Evolutionary conservation across 1,139 yeast genomes (phyloP).

Genomic region (Yamadazyma sp.): DNA sequence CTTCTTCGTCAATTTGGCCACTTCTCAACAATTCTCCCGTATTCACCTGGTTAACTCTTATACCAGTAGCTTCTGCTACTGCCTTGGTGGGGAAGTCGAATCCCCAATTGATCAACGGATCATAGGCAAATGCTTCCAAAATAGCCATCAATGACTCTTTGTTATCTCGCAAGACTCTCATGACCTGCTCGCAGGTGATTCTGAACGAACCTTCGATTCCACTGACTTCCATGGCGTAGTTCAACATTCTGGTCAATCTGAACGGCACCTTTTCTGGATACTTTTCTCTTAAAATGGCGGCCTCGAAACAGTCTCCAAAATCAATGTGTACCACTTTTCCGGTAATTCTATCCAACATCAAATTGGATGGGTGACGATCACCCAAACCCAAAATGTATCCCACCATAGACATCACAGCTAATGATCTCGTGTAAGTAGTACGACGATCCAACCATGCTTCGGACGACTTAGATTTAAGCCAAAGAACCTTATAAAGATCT

Average conservation of each 20-base stretch:
- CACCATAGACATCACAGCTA: slow-evolving; percentile 98
- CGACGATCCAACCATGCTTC: slow-evolving; percentile 98
- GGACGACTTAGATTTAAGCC: slow-evolving; percentile 94
- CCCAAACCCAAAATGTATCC: slow-evolving; percentile 96
- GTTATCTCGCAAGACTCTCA: slow-evolving; percentile 90
- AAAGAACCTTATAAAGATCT: slow-evolving; percentile 89
- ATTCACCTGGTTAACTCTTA: slow-evolving; percentile 62
- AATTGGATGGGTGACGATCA: slow-evolving; percentile 95
- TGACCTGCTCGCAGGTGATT: slow-evolving; percentile 95
- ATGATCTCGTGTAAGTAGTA: slow-evolving; percentile 90
- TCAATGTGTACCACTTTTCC: slow-evolving; percentile 97
- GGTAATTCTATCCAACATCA: slow-evolving; percentile 90
- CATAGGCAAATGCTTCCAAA: slow-evolving; percentile 96
- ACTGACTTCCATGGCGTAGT: slow-evolving; percentile 98
- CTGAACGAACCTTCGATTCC: slow-evolving; percentile 98
- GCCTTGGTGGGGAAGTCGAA: slow-evolving; percentile 87
- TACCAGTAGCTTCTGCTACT: slow-evolving; percentile 71
- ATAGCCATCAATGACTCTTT: slow-evolving; percentile 97
- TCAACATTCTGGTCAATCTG: slow-evolving; percentile 93
- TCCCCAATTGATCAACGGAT: slow-evolving; percentile 98
- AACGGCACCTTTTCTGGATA: slow-evolving; percentile 98
- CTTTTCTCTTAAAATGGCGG: slow-evolving; percentile 93
- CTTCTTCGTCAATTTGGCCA: slow-evolving; percentile 76
- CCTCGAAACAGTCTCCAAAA: slow-evolving; percentile 99
- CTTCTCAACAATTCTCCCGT: slow-evolving; percentile 67